These are phyloP conservation scores for Zygosaccharomyces bisporus DNA, from an alignment of 805 yeast genomes.

Conservation along the genomic window DNA sequence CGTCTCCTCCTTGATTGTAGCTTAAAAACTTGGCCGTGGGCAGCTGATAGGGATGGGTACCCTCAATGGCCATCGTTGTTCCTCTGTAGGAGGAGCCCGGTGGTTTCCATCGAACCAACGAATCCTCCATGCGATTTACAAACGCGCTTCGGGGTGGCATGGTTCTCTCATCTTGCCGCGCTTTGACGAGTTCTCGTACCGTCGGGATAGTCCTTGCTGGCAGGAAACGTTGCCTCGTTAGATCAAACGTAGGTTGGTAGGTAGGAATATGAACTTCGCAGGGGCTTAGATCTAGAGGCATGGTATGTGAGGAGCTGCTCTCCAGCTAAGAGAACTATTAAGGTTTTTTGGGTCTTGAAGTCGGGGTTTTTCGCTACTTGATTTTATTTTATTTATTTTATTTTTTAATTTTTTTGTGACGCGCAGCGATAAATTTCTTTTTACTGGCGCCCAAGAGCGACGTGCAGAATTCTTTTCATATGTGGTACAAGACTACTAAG, in stretches of 20 bases:
- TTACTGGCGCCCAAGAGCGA: slow-evolving; percentile 1
- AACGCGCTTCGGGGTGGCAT: slow-evolving; percentile 17
- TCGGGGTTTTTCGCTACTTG: too few relatives aligned
- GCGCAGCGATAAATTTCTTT: not conserved
- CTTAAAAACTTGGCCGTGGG: slow-evolving; percentile 10
- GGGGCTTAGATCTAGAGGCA: slow-evolving; percentile 10
- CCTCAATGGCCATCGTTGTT: slow-evolving; percentile 26
- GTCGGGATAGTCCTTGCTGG: slow-evolving; percentile 20
- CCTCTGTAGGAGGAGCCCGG: slow-evolving; percentile 26
- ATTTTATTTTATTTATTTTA: not conserved
- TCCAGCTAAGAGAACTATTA: too few relatives aligned
- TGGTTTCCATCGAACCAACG: slow-evolving; percentile 30
- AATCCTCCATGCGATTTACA: slow-evolving; percentile 28
- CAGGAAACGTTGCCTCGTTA: slow-evolving; percentile 13
- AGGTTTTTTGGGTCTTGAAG: not conserved
- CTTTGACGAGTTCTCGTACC: slow-evolving; percentile 29
- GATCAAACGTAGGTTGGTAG: slow-evolving; percentile 16
- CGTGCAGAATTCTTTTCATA: too few relatives aligned
- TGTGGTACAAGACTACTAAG: too few relatives aligned
- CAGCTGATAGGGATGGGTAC: slow-evolving; percentile 30
- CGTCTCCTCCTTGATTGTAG: not conserved
- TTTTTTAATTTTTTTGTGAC: slow-evolving; percentile 5
- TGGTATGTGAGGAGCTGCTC: not conserved
- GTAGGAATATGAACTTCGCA: slow-evolving; percentile 12
- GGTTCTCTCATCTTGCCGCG: slow-evolving; percentile 24